Base-by-base conservation (phyloP, 2,329 filamentous ascomycete genomes). In the Colletotrichum sublineola region DNA sequence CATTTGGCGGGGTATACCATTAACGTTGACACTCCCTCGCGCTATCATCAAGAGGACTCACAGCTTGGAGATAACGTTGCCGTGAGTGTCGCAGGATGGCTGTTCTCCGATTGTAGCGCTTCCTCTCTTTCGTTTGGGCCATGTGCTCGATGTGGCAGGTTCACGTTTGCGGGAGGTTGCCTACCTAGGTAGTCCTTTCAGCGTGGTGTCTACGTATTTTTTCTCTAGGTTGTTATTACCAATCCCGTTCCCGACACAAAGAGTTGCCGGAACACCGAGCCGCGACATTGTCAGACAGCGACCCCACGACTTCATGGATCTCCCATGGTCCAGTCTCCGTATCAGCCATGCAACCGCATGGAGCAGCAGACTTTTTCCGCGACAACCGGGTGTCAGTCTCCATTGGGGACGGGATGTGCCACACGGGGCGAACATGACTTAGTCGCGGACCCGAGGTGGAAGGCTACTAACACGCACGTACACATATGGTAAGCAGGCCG, bases 241-340 rank as follows among this genome's bases (percentile, higher is more conserved):
- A 64, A 68, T 64, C 60, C 66, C 42, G 33, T 60, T 60, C 44
- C 48, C 60, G 66, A 61, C 66, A 55, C 70, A 55, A 61, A 69
- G 46, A 55, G 60, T 44, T 69, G 70, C 66, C 70, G 70, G 60
- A 69, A 55, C 44, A 56, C 70, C 66, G 70, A 72, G 70, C 70
- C 70, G 66, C 46, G 11, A 50, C 53, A 12, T 63, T 61, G 66
- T 60, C 40, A 69, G 31, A 58, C 46, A 46, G 44, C 50, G 44
- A 69, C 66, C 66, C 66, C 69, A 72, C 69, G 69, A 50, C 60
- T 69, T 56, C 70, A 72, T 72, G 70, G 69, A 69, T 72, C 69
- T 69, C 69, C 69, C 69, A 72, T 72, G 69, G 60, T 65, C 24
- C 48, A 20, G 53, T 48, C 60, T 55, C 67, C 12, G 66, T 48